A percentile compares a stretch with the other conserved stretches of the same genome.
Conservation (phyloP, 176 grass and related monocot species). For the Carex pumila region DNA sequence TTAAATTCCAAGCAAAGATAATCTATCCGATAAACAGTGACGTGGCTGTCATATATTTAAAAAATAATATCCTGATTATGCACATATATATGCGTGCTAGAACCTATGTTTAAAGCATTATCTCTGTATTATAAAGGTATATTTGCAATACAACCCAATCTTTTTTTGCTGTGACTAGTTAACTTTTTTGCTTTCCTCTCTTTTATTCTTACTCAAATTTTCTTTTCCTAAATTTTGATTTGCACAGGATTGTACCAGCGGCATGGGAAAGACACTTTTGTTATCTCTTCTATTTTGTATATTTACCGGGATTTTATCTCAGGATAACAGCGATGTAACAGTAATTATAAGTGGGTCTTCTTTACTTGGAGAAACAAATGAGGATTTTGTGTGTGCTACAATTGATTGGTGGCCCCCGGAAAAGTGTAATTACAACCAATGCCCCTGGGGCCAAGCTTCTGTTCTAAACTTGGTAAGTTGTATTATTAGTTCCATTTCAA, state of each 20-base stretch:
- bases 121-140: not conserved
- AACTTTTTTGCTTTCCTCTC: not conserved
- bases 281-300: slow-evolving; percentile 37
- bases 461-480: slow-evolving; percentile 70
- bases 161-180: not conserved
- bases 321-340: slow-evolving; percentile 54
- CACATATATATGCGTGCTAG: not conserved
- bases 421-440: slow-evolving; percentile 93
- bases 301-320: slow-evolving; percentile 25
- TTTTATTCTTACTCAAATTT: not conserved
- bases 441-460: slow-evolving; percentile 83
- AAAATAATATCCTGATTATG: not conserved
- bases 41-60: not conserved
- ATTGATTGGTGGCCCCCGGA: slow-evolving; percentile 98
- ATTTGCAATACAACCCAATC: not conserved
- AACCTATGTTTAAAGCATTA: not conserved
- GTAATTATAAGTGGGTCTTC: slow-evolving; percentile 56
- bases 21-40: not conserved
- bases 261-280: slow-evolving; percentile 24
- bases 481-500: not conserved
- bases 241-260: not conserved
- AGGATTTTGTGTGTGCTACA: slow-evolving; percentile 78
- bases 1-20: slow-evolving; percentile 9
- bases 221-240: not conserved
- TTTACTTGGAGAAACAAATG: slow-evolving; percentile 53